Evolutionary conservation across 768 basidiomycete species (phyloP), one percentile per base, ranked within the genome.

Genomic region (Fibroporia radiculosa): DNA sequence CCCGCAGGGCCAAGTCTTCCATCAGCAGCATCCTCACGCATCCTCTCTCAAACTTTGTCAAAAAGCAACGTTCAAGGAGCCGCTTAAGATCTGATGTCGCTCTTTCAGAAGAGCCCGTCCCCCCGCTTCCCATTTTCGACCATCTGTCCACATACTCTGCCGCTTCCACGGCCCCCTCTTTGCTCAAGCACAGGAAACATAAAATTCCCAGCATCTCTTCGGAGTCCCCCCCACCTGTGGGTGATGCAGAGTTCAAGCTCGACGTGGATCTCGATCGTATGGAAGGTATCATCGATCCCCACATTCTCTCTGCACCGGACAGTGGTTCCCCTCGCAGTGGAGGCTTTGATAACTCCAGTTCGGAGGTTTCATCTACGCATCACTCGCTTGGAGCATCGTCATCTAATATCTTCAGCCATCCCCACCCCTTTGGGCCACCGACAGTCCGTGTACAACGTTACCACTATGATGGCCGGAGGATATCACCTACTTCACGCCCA

Each of bases 221-320:
- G 62, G 42, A 53, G 60, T 23, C 60, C 65, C 0, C 61, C 66
- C 0, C 57, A 59, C 26, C 65, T 65, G 55, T 61, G 18, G 59
- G 58, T 27, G 65, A 62, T 34, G 61, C 59, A 12, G 63, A 67
- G 27, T 69, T 77, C 47, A 65, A 62, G 19, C 72, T 86, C 33
- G 84, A 88, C 60, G 77, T 76, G 16, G 76, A 91, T 58, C 60
- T 89, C 34, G 74, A 82, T 8, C 65, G 76, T 40, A 91, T 96
- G 75, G 82, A 86, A 29, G 93, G 84, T 5, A 91, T 96, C 56
- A 67, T 95, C 49, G 71, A 91, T 60, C 63, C 56, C 14, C 42
- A 48, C 13, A 38, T 55, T 18, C 48, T 48, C 6, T 22, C 42
- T 56, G 56, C 48, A 47, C 55, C 42, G 52, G 65, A 65, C 32